Evolutionary conservation across 345 rosid genomes (phyloP).

Genomic region (Aethionema arabicum): DNA sequence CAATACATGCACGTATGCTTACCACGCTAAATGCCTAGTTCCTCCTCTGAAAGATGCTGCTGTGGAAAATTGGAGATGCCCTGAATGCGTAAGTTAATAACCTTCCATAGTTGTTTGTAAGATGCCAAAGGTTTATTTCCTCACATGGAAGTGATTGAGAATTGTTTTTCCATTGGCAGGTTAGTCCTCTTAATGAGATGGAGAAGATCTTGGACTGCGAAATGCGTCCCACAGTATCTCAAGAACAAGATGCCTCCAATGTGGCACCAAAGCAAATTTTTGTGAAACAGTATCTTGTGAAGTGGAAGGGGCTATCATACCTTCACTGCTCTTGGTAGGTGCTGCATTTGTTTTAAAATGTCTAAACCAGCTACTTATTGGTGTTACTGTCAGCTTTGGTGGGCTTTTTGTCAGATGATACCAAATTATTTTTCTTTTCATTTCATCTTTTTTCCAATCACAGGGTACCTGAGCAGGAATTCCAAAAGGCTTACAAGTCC

Average conservation of each 20-base stretch:
- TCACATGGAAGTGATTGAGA: constrained; percentile 25
- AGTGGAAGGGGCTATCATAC: constrained; percentile 98
- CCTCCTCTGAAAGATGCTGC: constrained; percentile 75
- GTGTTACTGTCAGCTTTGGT: constrained; percentile 13
- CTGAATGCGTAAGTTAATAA: constrained; percentile 47
- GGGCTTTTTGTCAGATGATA: constrained; percentile 2
- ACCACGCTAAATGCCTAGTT: constrained; percentile 77
- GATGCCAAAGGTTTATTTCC: constrained; percentile 1
- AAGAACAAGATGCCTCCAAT: constrained; percentile 53
- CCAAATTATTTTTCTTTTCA: background rate
- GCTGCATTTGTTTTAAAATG: constrained; percentile 4
- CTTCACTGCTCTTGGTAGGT: constrained; percentile 94
- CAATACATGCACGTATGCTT: constrained; percentile 81
- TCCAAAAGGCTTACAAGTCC: constrained; percentile 85
- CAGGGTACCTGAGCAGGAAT: constrained; percentile 97
- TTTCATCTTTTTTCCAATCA: constrained; percentile 8
- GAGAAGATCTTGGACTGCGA: constrained; percentile 92
- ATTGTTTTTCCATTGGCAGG: constrained; percentile 55
- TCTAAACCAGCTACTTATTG: constrained; percentile 17
- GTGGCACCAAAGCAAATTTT: constrained; percentile 67
- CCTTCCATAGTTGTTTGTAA: background rate
- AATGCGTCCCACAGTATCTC: constrained; percentile 88
- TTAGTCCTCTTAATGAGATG: constrained; percentile 90
- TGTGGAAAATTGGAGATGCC: constrained; percentile 90
- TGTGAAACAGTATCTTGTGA: constrained; percentile 95